A percentile compares a stretch with the other conserved stretches of the same genome.
These are phyloP conservation scores for Petasospora rhodanensis DNA, from an alignment of 1,139 yeast species.

Conservation along the genomic window DNA sequence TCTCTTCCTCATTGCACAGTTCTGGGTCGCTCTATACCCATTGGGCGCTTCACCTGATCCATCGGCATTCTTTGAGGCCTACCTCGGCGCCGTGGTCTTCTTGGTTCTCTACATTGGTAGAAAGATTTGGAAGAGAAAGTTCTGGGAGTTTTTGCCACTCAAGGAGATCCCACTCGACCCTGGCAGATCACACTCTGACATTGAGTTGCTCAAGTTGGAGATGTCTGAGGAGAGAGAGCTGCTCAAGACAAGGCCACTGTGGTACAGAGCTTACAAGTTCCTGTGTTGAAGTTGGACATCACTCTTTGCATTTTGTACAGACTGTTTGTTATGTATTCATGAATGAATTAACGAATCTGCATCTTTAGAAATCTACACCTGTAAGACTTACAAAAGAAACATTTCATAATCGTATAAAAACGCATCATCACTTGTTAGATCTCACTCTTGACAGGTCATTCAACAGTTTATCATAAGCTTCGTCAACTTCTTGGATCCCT, in stretches of 20 bases:
- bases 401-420: too few relatives aligned
- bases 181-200: constrained; percentile 68
- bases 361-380: too few relatives aligned
- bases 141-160: constrained; percentile 46
- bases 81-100: constrained; percentile 61
- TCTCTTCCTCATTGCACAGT: constrained; percentile 52
- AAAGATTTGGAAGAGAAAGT: constrained; percentile 54
- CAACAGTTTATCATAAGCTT: constrained; percentile 64
- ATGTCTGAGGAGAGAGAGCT: constrained; percentile 42
- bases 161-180: constrained; percentile 61
- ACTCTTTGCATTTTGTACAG: neutral
- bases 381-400: too few relatives aligned
- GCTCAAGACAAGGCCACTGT: constrained; percentile 31
- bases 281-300: constrained; percentile 15
- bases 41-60: constrained; percentile 50
- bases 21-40: constrained; percentile 71
- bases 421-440: constrained; percentile 32
- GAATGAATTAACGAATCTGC: neutral
- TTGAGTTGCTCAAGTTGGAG: constrained; percentile 64
- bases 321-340: too few relatives aligned
- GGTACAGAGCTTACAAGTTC: constrained; percentile 28
- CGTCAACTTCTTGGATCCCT: constrained; percentile 40
- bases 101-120: constrained; percentile 52
- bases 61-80: constrained; percentile 51
- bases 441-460: constrained; percentile 64